Base-by-base conservation (phyloP, 768 basidiomycete genomes). In the Rhodotorula toruloides region DNA sequence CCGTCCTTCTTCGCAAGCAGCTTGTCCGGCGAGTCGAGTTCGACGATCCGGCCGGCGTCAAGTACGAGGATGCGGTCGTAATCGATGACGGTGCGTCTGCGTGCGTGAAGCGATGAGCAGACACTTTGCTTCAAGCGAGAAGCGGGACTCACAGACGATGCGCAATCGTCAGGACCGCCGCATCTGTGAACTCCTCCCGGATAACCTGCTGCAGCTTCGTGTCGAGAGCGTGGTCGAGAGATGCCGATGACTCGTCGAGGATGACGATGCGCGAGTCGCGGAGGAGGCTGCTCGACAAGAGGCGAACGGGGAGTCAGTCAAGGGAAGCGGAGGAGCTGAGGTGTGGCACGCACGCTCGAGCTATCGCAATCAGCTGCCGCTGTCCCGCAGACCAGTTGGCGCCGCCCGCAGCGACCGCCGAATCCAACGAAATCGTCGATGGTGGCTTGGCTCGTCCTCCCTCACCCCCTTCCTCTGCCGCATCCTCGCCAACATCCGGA, bases 1-100 rank as follows among this genome's bases (percentile, higher is more conserved):
- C 67, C 58, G 27, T 48, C 77, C 58, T 83, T 77, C 50, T 83
- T 83, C 54, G 76, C 77, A 47, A 88, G 79, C 49, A 89, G 78
- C 13, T 77, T 77, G 19, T 61, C 72, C 2, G 85, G 85, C 13
- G 80, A 73, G 68, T 84, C 85, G 57, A 81, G 84, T 71, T 86
- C 70, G 66, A 72, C 54, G 27, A 68, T 47, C 17, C 36, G 29
- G 5, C 67, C 71, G 8, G 53, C 34, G 34, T 68, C 67, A 6
- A 72, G 58, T 0, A 72, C 71, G 31, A 68, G 12, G 27, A 68
- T 36, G 6, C 65, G 44, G 34, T 68, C 64, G 46, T 49, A 72
- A n/a, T 62, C 47, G 13, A 58, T 12, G 13, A 72, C 50, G 21
- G 66, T 67, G 8, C 50, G 55, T 6, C 61, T 66, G 36, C 10